Evolutionary conservation across 352 stramenopile species (phyloP), one percentile per base, ranked within the genome.

Genomic region (Globisporangium paroecandrum): DNA sequence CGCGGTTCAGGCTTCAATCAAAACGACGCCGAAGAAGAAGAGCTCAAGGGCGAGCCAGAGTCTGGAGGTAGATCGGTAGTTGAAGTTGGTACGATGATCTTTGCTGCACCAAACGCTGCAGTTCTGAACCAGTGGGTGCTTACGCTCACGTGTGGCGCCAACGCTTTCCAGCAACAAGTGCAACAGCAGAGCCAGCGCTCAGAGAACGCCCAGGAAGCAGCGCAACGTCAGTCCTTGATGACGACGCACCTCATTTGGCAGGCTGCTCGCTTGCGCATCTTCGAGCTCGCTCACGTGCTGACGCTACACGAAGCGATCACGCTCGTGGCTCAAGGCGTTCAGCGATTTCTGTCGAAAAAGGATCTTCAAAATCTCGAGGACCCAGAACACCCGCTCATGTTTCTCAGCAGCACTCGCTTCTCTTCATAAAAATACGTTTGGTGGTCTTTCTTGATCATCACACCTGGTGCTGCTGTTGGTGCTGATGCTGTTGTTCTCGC

Each of bases 261-360:
- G 32, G 79, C 66, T 27, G 72, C 71, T 20, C 68, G 79, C 15
- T 68, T 85, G 38, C 75, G 77, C 29, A 75, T 82, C 49, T 82
- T 84, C n/a, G 79, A 85, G 55, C 61, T 83, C 25, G 60, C 71
- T 4, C 22, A 61, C 9, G 34, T 65, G 0, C 57, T 74, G 6
- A 5, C 64, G 2, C 62, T 83, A 2, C 9, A 47, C 1, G n/a
- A 69, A 38, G 76, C 76, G 13, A 47, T 78, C 10, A 36, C 43
- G 0, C 36, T 56, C 7, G 69, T 82, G 22, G 58, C 20, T 7
- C 20, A 54, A 9, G 32, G 43, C 2, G 57, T 78, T 34, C 43
- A 51, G 29, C n/a, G 51, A 2, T 51, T 67, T 7, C 61, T 53
- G 0, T 22, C 29, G 7, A 18, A 0, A 5, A 25, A 47, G 12